These are phyloP conservation scores for Eurotiales sp. DNA, from an alignment of 2,329 filamentous ascomycete genomes.

Conservation along the genomic window DNA sequence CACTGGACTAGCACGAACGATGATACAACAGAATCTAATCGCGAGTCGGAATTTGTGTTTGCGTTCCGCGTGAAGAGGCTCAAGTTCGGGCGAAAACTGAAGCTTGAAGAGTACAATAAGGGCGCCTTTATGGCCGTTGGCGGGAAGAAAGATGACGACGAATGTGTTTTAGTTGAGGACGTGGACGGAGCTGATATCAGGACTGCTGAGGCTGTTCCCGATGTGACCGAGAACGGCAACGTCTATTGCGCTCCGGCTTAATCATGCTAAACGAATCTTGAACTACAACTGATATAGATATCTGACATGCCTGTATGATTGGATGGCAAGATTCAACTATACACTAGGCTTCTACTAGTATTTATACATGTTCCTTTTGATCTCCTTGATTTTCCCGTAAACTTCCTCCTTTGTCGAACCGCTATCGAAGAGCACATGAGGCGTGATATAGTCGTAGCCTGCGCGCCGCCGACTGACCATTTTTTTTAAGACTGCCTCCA, in stretches of 20 bases:
- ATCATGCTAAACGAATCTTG: background rate
- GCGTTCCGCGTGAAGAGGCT: background rate
- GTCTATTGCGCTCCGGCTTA: background rate
- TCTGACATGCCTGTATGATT: no score
- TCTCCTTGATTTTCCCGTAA: background rate
- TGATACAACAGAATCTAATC: background rate
- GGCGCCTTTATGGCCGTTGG: background rate
- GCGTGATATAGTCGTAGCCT: background rate
- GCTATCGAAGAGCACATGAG: background rate
- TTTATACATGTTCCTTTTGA: background rate
- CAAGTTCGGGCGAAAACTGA: background rate
- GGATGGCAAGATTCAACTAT: no score
- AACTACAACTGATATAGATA: no score
- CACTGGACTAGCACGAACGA: background rate
- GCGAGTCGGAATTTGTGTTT: background rate
- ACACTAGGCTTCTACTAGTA: background rate
- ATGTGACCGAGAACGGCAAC: background rate
- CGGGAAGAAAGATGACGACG: background rate
- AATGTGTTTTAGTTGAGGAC: background rate
- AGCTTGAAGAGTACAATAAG: background rate
- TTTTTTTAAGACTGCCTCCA: background rate
- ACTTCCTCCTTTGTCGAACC: background rate
- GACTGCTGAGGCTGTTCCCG: background rate
- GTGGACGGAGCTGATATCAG: background rate
- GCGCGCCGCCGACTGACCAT: background rate